phyloP scores from a whole-genome alignment of 1,284 basidiomycete species.

The Baeospora myosura region DNA sequence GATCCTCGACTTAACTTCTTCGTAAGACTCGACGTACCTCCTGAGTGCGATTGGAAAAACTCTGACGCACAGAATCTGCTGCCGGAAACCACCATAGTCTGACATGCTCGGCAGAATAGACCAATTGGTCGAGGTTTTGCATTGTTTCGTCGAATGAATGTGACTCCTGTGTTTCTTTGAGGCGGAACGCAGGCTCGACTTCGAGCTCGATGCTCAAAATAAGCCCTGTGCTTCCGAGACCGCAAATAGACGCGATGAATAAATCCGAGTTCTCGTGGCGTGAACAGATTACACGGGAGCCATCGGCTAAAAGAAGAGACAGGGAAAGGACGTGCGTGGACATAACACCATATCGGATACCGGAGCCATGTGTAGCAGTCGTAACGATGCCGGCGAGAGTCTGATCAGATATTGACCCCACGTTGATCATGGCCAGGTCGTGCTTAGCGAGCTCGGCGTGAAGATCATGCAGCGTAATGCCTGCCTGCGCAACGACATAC shows the following conservation, averaged over 20 bases:
- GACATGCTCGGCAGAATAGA: constrained; percentile 72
- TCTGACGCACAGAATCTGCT: constrained; percentile 67
- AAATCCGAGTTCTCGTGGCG: constrained; percentile 62
- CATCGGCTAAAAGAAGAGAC: constrained; percentile 68
- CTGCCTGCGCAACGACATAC: constrained; percentile 69
- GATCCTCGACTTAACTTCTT: background rate
- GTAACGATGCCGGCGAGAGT: constrained; percentile 91
- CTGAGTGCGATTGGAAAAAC: constrained; percentile 66
- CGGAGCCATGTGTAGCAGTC: constrained; percentile 93
- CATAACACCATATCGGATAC: constrained; percentile 75
- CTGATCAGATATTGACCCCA: constrained; percentile 96
- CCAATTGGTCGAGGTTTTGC: constrained; percentile 48
- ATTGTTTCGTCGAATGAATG: constrained; percentile 62
- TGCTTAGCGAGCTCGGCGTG: constrained; percentile 63
- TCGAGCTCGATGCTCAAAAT: constrained; percentile 75
- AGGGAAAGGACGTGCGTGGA: constrained; percentile 78
- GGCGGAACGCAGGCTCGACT: constrained; percentile 78
- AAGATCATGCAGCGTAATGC: constrained; percentile 72
- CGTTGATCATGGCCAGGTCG: constrained; percentile 81
- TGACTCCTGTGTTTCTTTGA: constrained; percentile 72
- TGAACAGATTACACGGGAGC: constrained; percentile 63
- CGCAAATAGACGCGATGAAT: constrained; percentile 90
- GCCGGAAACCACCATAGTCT: constrained; percentile 96
- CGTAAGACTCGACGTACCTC: constrained; percentile 56
- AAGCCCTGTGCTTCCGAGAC: constrained; percentile 89